Conservation (phyloP, 108 stramenopile species). For the Bacterosira constricta region DNA sequence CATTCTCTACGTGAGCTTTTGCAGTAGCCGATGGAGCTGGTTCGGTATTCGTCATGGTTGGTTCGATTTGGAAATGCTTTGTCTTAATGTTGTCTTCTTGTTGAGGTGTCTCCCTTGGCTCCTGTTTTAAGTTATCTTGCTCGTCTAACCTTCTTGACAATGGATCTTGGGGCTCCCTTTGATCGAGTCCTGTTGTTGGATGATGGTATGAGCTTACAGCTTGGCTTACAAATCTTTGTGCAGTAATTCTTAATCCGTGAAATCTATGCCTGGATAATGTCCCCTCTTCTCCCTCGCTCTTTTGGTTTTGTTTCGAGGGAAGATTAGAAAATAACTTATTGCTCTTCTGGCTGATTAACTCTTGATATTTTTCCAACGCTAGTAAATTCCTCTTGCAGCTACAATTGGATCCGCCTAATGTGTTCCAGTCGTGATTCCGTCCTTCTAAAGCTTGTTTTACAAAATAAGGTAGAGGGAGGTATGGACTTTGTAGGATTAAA, state of each 20-base stretch:
- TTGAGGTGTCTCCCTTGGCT: no score
- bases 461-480: constrained; percentile 9
- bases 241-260: background rate
- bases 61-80: background rate
- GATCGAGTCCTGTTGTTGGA: no score
- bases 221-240: constrained; percentile 1
- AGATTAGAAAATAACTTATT: no score
- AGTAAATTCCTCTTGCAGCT: constrained; percentile 16
- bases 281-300: background rate
- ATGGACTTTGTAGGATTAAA: constrained; percentile 14
- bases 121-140: no score
- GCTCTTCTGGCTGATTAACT: no score
- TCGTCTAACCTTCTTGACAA: no score
- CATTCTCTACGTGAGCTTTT: background rate
- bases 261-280: background rate
- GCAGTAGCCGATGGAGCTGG: no score
- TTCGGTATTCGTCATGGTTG: background rate
- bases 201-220: no score
- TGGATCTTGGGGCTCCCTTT: no score
- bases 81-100: no score
- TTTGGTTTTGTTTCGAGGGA: background rate
- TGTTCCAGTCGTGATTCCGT: constrained; percentile 28
- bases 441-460: constrained; percentile 10
- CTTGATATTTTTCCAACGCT: background rate
- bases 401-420: constrained; percentile 30